phyloP scores from a whole-genome alignment of 805 yeast genomes.

The Hanseniaspora clermontiae region DNA sequence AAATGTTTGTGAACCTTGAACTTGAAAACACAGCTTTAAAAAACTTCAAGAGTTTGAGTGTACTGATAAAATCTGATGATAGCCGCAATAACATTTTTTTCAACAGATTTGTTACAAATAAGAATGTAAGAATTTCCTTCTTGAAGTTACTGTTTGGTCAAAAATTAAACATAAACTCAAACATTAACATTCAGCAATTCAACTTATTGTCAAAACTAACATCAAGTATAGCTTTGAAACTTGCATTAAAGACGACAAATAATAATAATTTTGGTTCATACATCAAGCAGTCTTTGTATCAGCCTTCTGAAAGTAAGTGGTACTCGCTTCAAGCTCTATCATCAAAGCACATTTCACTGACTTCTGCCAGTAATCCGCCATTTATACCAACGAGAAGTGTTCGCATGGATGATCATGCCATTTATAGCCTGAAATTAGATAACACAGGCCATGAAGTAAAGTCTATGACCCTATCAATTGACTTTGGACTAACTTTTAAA shows the following conservation, averaged over 20 bases:
- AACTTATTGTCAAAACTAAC: not conserved
- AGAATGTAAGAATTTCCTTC: not conserved
- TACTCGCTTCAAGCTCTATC: conserved; percentile 38
- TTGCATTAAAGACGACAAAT: not conserved
- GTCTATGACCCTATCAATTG: conserved; percentile 17
- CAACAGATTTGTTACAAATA: conserved; percentile 10
- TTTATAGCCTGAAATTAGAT: conserved; percentile 35
- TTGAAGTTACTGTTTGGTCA: conserved; percentile 9
- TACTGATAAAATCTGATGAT: conserved; percentile 26
- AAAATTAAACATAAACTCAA: conserved; percentile 13
- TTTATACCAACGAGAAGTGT: conserved; percentile 21
- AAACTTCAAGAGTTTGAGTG: conserved; percentile 28
- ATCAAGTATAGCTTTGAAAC: conserved; percentile 6
- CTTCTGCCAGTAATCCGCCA: conserved; percentile 3
- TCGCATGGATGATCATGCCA: conserved; percentile 60
- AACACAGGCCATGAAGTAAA: conserved; percentile 20
- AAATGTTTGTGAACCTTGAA: not conserved
- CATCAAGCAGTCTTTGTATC: conserved; percentile 50
- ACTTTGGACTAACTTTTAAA: conserved; percentile 39
- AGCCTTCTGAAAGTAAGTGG: conserved; percentile 72
- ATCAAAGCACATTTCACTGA: conserved; percentile 26
- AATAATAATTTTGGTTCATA: conserved; percentile 45
- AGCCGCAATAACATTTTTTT: conserved; percentile 19
- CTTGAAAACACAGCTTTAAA: not conserved
- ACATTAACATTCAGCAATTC: conserved; percentile 8